phyloP scores from a whole-genome alignment of 306 rosid species.

The Quercus alba region DNA sequence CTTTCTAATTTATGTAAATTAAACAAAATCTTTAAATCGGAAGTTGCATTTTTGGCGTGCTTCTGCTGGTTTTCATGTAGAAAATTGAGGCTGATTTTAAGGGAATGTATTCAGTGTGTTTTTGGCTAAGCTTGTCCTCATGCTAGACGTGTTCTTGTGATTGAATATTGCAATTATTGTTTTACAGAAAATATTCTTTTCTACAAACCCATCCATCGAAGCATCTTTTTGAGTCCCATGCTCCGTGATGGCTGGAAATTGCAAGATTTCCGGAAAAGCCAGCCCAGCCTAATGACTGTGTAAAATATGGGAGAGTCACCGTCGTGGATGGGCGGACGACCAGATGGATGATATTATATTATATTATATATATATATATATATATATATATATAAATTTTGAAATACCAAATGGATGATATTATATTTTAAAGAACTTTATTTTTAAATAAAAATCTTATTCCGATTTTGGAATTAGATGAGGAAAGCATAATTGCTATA shows the following conservation, averaged over 20 bases:
- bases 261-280: not conserved
- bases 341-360: not conserved
- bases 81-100: not conserved
- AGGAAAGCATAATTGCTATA: not conserved
- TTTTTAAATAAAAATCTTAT: not conserved
- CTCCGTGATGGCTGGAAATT: not conserved
- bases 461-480: not conserved
- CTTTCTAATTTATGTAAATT: not conserved
- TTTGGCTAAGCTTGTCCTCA: not conserved
- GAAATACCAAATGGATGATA: not conserved
- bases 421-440: too few relatives aligned
- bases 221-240: not conserved
- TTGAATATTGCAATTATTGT: constrained; percentile 1
- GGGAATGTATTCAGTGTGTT: not conserved
- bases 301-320: not conserved
- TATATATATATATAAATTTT: too few relatives aligned
- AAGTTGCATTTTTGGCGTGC: not conserved
- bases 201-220: not conserved
- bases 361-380: not conserved
- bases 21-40: not conserved
- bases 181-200: not conserved
- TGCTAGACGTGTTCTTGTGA: not conserved
- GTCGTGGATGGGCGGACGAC: not conserved
- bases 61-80: not conserved
- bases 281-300: not conserved